Base-by-base conservation (phyloP, 2,329 filamentous ascomycete genomes). In the Botrytis medusae region DNA sequence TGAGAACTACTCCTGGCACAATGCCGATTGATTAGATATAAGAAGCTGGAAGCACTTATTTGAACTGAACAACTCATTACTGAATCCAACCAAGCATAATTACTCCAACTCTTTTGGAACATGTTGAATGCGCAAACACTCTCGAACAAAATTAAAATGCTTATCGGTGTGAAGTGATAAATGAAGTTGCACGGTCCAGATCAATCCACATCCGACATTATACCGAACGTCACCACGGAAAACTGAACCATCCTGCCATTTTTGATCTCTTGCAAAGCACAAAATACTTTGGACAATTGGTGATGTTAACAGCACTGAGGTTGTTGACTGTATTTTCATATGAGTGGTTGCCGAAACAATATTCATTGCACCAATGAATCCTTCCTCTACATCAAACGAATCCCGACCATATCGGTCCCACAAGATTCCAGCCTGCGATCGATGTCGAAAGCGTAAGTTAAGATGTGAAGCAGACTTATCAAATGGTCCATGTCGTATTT, bases 1-100 rank as follows among this genome's bases (percentile, higher is more conserved):
- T 91, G 25, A 48, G 40, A 20, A 74, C 34, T 25, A 75, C 71
- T 7, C 65, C 65, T 37, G 67, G 59, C 22, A 71, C 72, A 18
- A 71, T 73, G 67, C 67, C 74, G 25, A 65, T 67, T 67, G n/a
- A n/a, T 12, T 42, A 42, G 18, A 29, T 2, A 25, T 8, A 54
- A 40, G 25, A 16, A 25, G 14, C 12, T 8, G 25, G 18, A 18
- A 8, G 51, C 8, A 40, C 12, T 2, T 40, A 16, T 9, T 8
- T 4, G n/a, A 16, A 40, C 6, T 9, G 14, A 1, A 40, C 25
- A n/a, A 7, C 1, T 51, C 8, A n/a, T n/a, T 51, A n/a, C 22
- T 10, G 5, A 25, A 9, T 51, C 20, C 20, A 65, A 34, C 20
- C 14, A 48, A 65, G 14, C 1, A 12, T 51, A 46, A 8, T 51